Evolutionary conservation across 345 rosid species (phyloP).

Genomic region (Lumnitzera littorea): DNA sequence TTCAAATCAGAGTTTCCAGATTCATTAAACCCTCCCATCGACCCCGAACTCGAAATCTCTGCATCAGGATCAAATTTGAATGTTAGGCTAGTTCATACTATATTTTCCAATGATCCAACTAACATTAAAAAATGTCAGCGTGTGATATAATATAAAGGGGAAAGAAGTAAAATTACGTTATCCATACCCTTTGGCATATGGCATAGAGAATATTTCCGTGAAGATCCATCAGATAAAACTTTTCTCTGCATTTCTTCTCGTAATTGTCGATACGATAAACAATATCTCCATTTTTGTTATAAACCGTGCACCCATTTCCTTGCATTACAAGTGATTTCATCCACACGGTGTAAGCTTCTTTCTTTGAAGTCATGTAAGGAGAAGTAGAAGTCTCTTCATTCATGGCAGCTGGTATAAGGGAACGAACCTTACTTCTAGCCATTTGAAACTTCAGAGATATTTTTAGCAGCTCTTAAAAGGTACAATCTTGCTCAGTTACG

Average conservation of each 20-base stretch:
- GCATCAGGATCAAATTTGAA: background rate
- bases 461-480: background rate
- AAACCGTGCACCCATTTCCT: constrained; percentile 39
- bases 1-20: background rate
- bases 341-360: constrained; percentile 38
- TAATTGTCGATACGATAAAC: constrained; percentile 41
- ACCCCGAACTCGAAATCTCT: constrained; percentile 19
- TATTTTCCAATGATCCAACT: background rate
- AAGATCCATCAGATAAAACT: constrained; percentile 40
- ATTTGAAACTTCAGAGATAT: background rate
- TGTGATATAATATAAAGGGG: too few species aligned
- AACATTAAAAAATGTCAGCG: too few species aligned
- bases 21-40: constrained; percentile 30
- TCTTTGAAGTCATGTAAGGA: constrained; percentile 14
- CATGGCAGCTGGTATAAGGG: constrained; percentile 15
- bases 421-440: background rate
- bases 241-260: constrained; percentile 22
- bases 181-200: constrained; percentile 24
- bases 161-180: too few species aligned
- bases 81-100: background rate
- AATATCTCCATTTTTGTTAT: constrained; percentile 28
- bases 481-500: too few species aligned
- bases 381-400: background rate
- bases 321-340: constrained; percentile 42
- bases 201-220: constrained; percentile 35